Conservation (phyloP, 2,329 filamentous ascomycete species). For the Penicillium oxalicum region DNA sequence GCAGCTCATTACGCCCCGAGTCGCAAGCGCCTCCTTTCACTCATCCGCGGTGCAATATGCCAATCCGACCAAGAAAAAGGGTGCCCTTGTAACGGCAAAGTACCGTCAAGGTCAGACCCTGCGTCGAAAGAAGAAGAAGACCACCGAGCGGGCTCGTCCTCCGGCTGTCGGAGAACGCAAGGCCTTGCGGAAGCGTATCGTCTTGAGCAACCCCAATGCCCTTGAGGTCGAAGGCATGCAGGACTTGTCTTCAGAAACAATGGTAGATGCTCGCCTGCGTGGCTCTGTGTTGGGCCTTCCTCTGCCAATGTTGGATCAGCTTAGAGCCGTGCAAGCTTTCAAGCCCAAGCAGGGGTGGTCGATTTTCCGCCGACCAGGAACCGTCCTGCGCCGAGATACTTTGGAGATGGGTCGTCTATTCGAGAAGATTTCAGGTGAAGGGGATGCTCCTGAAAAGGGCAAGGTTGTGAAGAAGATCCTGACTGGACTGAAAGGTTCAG, state of each 20-base stretch:
- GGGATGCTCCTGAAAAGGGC: conserved; percentile 27
- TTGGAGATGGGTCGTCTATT: conserved; percentile 62
- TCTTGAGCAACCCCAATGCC: conserved; percentile 91
- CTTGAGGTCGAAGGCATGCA: conserved; percentile 65
- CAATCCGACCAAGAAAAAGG: conserved; percentile 47
- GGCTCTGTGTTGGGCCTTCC: conserved; percentile 67
- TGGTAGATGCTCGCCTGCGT: conserved; percentile 50
- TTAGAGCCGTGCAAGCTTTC: conserved; percentile 83
- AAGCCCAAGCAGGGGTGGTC: conserved; percentile 84
- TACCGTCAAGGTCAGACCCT: conserved; percentile 36
- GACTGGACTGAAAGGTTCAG: conserved; percentile 65
- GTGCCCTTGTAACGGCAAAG: conserved; percentile 23
- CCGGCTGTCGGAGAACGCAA: conserved; percentile 75
- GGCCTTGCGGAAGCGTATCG: conserved; percentile 78
- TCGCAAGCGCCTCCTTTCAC: conserved; percentile 42
- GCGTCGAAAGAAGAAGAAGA: conserved; percentile 43
- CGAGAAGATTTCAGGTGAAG: conserved; percentile 46
- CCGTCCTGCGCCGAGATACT: conserved; percentile 73
- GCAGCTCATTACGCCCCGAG: conserved; percentile 42
- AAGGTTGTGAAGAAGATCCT: conserved; percentile 55
- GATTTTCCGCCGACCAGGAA: conserved; percentile 74
- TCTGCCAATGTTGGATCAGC: conserved; percentile 64
- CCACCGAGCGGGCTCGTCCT: conserved; percentile 46
- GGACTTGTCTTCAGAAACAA: conserved; percentile 52
- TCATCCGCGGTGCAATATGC: conserved; percentile 37